Base-by-base conservation (phyloP, 2,329 filamentous ascomycete species). In the Huntiella bhutanensis region DNA sequence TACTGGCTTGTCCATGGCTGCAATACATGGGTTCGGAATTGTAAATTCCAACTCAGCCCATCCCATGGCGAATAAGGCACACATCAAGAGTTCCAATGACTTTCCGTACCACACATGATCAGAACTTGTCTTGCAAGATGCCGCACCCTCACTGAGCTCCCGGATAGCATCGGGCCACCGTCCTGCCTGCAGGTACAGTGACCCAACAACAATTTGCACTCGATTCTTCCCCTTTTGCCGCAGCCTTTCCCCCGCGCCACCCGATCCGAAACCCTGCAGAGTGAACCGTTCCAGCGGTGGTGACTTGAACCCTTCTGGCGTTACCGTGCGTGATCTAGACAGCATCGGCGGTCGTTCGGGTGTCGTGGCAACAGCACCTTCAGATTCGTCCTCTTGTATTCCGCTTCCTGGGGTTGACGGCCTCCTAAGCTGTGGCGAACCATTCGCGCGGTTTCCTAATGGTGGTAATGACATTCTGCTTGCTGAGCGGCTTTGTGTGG, bases 91-190 rank as follows among this genome's bases (percentile, higher is more conserved):
- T 58, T 98, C 92, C 15, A 98, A 68, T 1, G 85, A 87, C 62
- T 96, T 96, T 13, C 83, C 91, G 62, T 95, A 85, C 88, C 91
- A 98, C n/a, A 96, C 60, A 60, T 94, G 84, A 61, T 98, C 91
- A 55, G 85, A 87, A 49, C 82, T 73, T 34, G 76, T 77, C 54
- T 84, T 80, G 12, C 85, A 80, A 54, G 80, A 75, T 7, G 73
- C 73, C 2, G 82, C 86, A 46, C 81, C 84, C 50, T 95, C 88
- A 7, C 76, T 68, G 16, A 95, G 71, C 57, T 93, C 84, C 58
- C 76, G 81, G 40, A 96, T 61, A 5, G 88, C 87, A 62, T 96
- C 87, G 41, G 70, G 74, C 86, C 91, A 95, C 51, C 86, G 76
- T 19, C 91, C 91, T 45, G 85, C 82, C 60, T 87, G 82, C 54